These are phyloP conservation scores for Pleurotus sapidus DNA, from an alignment of 768 basidiomycete genomes.

Conservation along the genomic window DNA sequence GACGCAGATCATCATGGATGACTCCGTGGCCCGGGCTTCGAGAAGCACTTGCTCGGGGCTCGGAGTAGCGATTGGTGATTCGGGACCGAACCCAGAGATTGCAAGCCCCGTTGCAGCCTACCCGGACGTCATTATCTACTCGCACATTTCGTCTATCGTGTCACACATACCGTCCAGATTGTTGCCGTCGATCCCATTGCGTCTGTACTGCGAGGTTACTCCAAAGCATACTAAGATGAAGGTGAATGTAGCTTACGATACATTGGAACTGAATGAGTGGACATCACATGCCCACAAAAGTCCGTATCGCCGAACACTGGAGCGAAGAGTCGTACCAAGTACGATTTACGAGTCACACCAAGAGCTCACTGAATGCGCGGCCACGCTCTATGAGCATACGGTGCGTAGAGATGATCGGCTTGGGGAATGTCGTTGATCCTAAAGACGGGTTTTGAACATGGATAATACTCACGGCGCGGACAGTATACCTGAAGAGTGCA, in stretches of 20 bases:
- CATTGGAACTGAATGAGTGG: slow-evolving; percentile 17
- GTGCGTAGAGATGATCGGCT: slow-evolving; percentile 17
- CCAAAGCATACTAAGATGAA: not conserved
- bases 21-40: slow-evolving; percentile 7
- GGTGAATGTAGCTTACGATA: slow-evolving; percentile 16
- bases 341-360: not conserved
- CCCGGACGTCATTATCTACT: not conserved
- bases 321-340: not conserved
- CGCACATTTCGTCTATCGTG: not conserved
- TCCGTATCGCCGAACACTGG: slow-evolving; percentile 21
- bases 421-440: slow-evolving; percentile 25
- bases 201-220: slow-evolving; percentile 13
- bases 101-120: slow-evolving; percentile 10
- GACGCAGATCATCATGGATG: slow-evolving; percentile 11
- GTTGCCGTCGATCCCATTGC: slow-evolving; percentile 14
- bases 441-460: not conserved
- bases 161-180: slow-evolving; percentile 9
- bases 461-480: not conserved
- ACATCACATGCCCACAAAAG: slow-evolving; percentile 17
- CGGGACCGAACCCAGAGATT: slow-evolving; percentile 19
- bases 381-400: slow-evolving; percentile 12
- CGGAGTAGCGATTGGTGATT: slow-evolving; percentile 10
- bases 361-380: not conserved
- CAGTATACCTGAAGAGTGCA: slow-evolving; percentile 5
- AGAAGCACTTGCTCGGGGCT: slow-evolving; percentile 16